Percentiles rank a stretch among this genome's conserved stretches.
Conservation (phyloP, 2,329 filamentous ascomycete species). For the Camillea tinctor region DNA sequence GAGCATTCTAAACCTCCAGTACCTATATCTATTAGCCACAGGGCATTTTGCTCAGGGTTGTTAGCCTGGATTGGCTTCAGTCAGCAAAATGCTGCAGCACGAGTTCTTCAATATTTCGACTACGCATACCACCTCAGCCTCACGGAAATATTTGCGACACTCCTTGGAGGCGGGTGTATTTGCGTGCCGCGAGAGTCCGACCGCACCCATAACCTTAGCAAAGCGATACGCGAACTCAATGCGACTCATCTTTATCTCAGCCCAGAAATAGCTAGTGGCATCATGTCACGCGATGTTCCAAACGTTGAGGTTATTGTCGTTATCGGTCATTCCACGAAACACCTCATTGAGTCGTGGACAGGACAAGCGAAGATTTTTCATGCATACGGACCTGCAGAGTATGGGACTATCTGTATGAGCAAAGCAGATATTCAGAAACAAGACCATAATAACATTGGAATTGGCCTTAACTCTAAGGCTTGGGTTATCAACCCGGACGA, state of each 20-base stretch:
- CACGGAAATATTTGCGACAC: constrained; percentile 37
- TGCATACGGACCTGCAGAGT: neutral
- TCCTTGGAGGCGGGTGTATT: constrained; percentile 38
- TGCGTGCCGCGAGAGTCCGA: constrained; percentile 38
- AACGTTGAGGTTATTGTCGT: constrained; percentile 29
- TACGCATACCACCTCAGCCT: constrained; percentile 41
- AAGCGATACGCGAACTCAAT: neutral
- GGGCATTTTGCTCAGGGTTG: neutral
- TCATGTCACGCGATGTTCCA: neutral
- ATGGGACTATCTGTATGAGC: neutral
- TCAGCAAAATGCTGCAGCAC: constrained; percentile 4
- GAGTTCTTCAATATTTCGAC: constrained; percentile 26
- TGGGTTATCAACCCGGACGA: neutral
- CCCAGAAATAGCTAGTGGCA: neutral
- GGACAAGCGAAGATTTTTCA: neutral
- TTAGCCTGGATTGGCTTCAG: neutral
- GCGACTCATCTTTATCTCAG: neutral
- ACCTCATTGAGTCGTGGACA: neutral
- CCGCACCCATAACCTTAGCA: constrained; percentile 26
- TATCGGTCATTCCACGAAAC: neutral
- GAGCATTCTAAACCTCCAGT: neutral
- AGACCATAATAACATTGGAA: neutral
- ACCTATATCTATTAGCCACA: constrained; percentile 34
- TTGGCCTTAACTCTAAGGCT: neutral
- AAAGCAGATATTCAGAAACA: neutral